Evolutionary conservation across 495 filamentous ascomycete genomes (phyloP).

Genomic region (Talaromyces wortmannii): DNA sequence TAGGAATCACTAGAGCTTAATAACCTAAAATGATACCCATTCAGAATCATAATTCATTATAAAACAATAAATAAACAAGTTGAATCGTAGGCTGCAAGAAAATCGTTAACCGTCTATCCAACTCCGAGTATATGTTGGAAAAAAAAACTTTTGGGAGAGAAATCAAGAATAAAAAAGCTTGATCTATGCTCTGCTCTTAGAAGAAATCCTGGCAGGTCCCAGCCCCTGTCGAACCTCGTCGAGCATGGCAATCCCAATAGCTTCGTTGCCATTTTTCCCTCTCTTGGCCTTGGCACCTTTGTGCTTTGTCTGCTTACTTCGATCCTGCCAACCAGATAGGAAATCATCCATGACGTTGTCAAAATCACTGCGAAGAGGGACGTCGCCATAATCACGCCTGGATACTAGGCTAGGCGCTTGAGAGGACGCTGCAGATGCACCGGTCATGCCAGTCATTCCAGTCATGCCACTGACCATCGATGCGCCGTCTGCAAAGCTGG

Average conservation of each 20-base stretch:
- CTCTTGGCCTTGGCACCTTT: constrained; percentile 48
- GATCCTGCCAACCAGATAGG: constrained; percentile 52
- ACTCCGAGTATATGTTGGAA: background rate
- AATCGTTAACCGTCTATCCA: no score
- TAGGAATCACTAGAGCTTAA: background rate
- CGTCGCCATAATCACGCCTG: constrained; percentile 25
- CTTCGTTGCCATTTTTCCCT: constrained; percentile 75
- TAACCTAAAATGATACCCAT: no score
- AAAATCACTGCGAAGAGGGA: constrained; percentile 64
- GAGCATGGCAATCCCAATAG: constrained; percentile 76
- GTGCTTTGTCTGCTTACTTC: constrained; percentile 62
- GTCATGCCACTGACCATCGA: constrained; percentile 44
- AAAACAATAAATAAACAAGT: no score
- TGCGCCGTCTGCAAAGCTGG: constrained; percentile 30
- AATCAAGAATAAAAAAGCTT: no score
- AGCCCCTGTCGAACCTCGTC: constrained; percentile 82
- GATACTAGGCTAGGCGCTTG: constrained; percentile 37
- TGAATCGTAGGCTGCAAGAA: no score
- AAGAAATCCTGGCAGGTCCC: constrained; percentile 58
- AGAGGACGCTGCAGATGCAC: constrained; percentile 39
- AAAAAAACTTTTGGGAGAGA: background rate
- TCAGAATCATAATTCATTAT: no score
- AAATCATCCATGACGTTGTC: constrained; percentile 92
- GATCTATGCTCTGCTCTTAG: constrained; percentile 2
- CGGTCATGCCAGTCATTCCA: constrained; percentile 30